Conservation (phyloP, 1,139 yeast species). For the Spencermartinsiella ligniputridi region DNA sequence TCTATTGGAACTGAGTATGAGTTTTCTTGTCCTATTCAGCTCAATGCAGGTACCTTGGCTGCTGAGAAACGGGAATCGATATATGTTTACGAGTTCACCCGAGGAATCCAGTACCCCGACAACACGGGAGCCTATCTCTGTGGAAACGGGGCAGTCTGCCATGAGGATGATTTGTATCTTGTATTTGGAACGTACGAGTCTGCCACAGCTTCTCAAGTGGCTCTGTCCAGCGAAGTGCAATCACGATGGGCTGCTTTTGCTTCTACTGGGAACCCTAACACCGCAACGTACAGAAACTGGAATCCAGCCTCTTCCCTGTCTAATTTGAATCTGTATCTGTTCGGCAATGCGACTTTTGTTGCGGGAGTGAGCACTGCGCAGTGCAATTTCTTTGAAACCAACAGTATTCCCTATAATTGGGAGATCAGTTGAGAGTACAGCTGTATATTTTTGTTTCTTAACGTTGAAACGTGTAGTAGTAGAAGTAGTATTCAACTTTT, state of each 20-base stretch:
- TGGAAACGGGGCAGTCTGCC: slow-evolving; percentile 26
- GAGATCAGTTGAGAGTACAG: slow-evolving; percentile 1
- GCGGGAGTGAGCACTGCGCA: slow-evolving; percentile 6
- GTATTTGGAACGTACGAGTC: slow-evolving; percentile 29
- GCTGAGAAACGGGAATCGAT: slow-evolving; percentile 11
- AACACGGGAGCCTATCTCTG: slow-evolving; percentile 22
- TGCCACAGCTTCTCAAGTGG: slow-evolving; percentile 16
- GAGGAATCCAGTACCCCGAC: slow-evolving; percentile 28
- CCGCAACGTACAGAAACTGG: slow-evolving; percentile 10
- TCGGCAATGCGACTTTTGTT: slow-evolving; percentile 8
- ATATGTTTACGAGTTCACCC: slow-evolving; percentile 25
- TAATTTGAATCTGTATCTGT: slow-evolving; percentile 12
- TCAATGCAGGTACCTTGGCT: slow-evolving; percentile 13
- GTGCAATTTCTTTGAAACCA: slow-evolving; percentile 10
- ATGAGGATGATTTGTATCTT: slow-evolving; percentile 30
- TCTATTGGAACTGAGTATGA: slow-evolving; percentile 22
- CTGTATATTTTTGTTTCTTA: no score
- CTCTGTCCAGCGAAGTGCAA: slow-evolving; percentile 25
- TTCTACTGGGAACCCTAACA: slow-evolving; percentile 20
- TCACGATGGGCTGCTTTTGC: slow-evolving; percentile 30
- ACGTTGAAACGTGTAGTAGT: neutral
- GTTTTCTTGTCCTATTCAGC: slow-evolving; percentile 26
- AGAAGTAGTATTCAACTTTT: no score
- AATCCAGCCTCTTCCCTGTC: slow-evolving; percentile 8
- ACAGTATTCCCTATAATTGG: slow-evolving; percentile 13